Base-by-base conservation (phyloP, 306 rosid species). In the Cucumis hystrix region DNA sequence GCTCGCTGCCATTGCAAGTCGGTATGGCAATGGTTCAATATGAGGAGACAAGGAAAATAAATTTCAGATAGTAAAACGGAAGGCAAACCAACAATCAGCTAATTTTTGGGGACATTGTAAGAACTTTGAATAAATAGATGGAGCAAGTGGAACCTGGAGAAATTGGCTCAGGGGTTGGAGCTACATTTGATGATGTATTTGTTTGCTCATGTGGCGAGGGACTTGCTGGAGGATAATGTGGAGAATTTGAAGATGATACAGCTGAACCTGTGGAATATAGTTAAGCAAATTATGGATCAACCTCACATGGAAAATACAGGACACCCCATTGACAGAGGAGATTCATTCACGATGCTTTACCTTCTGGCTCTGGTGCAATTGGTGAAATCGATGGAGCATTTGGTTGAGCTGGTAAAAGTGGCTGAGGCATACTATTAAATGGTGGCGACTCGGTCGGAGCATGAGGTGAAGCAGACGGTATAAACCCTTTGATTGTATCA, bases 161-260 rank as follows among this genome's bases (percentile, higher is more conserved):
- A n/a, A 70, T 47, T 23, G 75, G 75, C 23, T 70, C 75, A 8
- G 59, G 21, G 59, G 14, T 70, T 17, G 75, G 75, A 70, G 75
- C 58, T 14, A 45, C 40, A 47, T 70, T 43, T 21, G 49, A 41
- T 43, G 75, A 69, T 23, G 4, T 45, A 12, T 47, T 69, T 11
- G 30, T 69, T 23, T 69, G 75, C 39, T 41, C 52, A 6, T 3
- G 57, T 60, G 94, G 88, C 37, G 5, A 33, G 15, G 77, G 82
- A 73, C 84, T 81, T 74, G 78, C 78, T 63, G 98, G 89, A 72
- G 97, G 81, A 79, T 57, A 64, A 62, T 61, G 84, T 5, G 97
- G 91, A 54, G 79, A 65, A 82, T 25, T 74, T 30, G 85, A 74
- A 63, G 90, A 87, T 77, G 80, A 66, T 62, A 52, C 86, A 82